A percentile compares a stretch with the other conserved stretches of the same genome.
phyloP scores from a whole-genome alignment of 179 eudicot genomes.

The Drosera spatulata region DNA sequence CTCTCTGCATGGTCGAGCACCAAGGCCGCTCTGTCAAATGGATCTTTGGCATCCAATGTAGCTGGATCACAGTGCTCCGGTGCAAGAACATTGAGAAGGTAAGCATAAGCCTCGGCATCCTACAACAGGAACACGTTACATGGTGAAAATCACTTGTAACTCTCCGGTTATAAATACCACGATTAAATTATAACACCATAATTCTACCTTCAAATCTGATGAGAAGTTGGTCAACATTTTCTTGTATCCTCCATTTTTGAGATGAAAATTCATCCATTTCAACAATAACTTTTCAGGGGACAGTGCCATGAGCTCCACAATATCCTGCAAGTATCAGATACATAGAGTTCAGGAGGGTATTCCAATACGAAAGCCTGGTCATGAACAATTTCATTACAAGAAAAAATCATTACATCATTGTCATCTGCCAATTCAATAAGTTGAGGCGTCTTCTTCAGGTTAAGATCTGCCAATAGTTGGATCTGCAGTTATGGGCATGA shows the following conservation, averaged over 20 bases:
- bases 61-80: slow-evolving; percentile 53
- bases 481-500: slow-evolving; percentile 24
- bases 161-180: no score
- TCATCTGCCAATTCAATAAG: slow-evolving; percentile 76
- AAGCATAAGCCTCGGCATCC: slow-evolving; percentile 92
- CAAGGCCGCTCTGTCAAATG: slow-evolving; percentile 61
- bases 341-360: not conserved
- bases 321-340: slow-evolving; percentile 44
- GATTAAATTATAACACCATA: no score
- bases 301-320: slow-evolving; percentile 65
- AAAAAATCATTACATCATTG: slow-evolving; percentile 25
- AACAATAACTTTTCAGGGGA: slow-evolving; percentile 51
- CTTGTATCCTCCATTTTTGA: slow-evolving; percentile 38
- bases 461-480: slow-evolving; percentile 66
- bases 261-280: slow-evolving; percentile 50
- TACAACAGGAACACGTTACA: slow-evolving; percentile 12
- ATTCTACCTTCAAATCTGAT: slow-evolving; percentile 34
- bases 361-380: not conserved
- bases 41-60: slow-evolving; percentile 51
- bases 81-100: slow-evolving; percentile 77
- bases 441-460: slow-evolving; percentile 72
- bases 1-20: slow-evolving; percentile 73
- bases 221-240: slow-evolving; percentile 39
- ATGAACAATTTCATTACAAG: no score
- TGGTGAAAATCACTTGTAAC: no score